Base-by-base conservation (phyloP, 2,329 filamentous ascomycete genomes). In the Tolypocladium inflatum region DNA sequence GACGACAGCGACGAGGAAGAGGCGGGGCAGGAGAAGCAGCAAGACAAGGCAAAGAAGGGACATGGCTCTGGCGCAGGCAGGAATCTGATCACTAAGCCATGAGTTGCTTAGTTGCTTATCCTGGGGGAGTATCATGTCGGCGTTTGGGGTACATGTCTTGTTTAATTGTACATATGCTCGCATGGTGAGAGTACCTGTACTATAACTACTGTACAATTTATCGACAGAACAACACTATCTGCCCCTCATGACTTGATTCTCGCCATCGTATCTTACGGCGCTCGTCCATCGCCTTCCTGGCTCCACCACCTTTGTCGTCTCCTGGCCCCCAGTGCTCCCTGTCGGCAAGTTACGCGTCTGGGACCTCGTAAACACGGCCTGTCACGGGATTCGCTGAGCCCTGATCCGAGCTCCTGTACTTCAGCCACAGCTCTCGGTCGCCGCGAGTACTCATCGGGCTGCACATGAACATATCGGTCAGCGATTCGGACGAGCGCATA, bases 1-100 rank as follows among this genome's bases (percentile, higher is more conserved):
- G 80, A 75, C 21, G 81, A 77, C 55, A 84, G 81, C 64, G 81
- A 84, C 56, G 81, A 80, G 53, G 69, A 73, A 11, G 69, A 70
- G 56, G 67, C 66, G 51, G 64, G 68, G 15, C 56, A 57, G 17
- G 59, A 60, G 54, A 56, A 57, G 23, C 17, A 41, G n/a, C 61
- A 59, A 48, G 55, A 50, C 15, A 57, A 54, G 19, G n/a, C n/a
- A n/a, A 55, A 26, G 41, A 41, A 48, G 10, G 43, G 37, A 26
- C 8, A 55, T 19, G 33, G n/a, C n/a, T 30, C 21, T 11, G 35
- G 55, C 10, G 43, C 19, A 21, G 19, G n/a, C 30, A 21, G 23
- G 17, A 42, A 23, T 4, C 10, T 37, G 35, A 19, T 35, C 21
- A 41, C 7, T 21, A 39, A 51, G 38, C n/a, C 21, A 13, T 50